Conservation (phyloP, 352 stramenopile species). For the Globisporangium takayamanum region DNA sequence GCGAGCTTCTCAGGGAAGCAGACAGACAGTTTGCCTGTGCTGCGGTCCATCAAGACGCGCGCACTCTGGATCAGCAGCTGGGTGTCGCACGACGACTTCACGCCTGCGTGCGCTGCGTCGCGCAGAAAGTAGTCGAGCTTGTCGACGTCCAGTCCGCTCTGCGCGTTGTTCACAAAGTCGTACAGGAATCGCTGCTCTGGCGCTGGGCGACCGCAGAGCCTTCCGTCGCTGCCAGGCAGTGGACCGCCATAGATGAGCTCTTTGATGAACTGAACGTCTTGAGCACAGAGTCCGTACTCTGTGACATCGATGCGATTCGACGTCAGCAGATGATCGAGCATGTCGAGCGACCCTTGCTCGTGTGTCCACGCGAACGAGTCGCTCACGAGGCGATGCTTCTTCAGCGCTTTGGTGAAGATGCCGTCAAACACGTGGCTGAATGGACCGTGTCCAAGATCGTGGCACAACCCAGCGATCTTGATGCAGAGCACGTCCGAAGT, state of each 20-base stretch:
- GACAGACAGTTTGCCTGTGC: constrained; percentile 45
- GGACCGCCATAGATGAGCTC: constrained; percentile 71
- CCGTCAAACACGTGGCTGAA: constrained; percentile 83
- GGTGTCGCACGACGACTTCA: constrained; percentile 67
- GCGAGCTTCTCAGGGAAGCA: constrained; percentile 87
- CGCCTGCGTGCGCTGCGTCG: constrained; percentile 70
- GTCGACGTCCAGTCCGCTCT: constrained; percentile 84
- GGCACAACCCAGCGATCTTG: constrained; percentile 78
- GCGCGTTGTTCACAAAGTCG: constrained; percentile 86
- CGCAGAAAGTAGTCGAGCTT: constrained; percentile 90
- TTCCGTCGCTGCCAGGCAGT: constrained; percentile 24
- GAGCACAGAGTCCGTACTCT: constrained; percentile 38
- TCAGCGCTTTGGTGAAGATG: constrained; percentile 59
- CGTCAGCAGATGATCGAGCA: constrained; percentile 58
- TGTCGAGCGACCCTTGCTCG: constrained; percentile 68
- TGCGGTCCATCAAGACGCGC: constrained; percentile 54
- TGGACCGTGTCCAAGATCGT: constrained; percentile 71
- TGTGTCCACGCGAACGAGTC: constrained; percentile 55
- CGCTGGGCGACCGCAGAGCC: constrained; percentile 33
- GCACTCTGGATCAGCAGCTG: constrained; percentile 71
- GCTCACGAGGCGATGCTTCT: constrained; percentile 23
- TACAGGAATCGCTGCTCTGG: constrained; percentile 70
- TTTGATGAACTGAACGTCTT: constrained; percentile 72
- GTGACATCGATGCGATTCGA: constrained; percentile 50
- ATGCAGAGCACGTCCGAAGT: constrained; percentile 58